Percentiles rank a stretch among this genome's conserved stretches.
Conservation (phyloP, 805 yeast species). For the Alloascoidea hylecoeti region DNA sequence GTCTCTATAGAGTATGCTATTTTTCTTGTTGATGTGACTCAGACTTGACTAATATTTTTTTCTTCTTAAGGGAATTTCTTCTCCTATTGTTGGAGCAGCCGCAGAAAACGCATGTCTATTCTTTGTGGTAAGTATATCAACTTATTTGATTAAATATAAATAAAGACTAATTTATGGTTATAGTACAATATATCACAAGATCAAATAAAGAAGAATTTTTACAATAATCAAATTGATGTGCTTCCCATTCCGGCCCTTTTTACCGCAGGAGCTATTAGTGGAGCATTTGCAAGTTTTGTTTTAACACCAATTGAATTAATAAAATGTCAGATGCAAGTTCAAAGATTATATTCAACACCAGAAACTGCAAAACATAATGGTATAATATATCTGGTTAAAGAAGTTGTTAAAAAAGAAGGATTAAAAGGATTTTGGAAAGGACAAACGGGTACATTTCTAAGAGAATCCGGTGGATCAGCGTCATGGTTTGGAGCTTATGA, state of each 20-base stretch:
- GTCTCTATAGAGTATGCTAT: conserved; percentile 53
- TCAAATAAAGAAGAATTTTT: conserved; percentile 14
- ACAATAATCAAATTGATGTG: conserved; percentile 7
- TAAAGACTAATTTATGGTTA: too few relatives aligned
- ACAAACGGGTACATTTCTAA: conserved; percentile 60
- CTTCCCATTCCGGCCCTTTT: conserved; percentile 31
- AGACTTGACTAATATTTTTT: too few relatives aligned
- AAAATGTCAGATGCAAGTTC: conserved; percentile 80
- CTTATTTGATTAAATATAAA: not conserved
- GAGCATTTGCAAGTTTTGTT: conserved; percentile 68
- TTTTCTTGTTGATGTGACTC: too few relatives aligned
- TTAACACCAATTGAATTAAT: conserved; percentile 87
- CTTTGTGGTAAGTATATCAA: conserved; percentile 20
- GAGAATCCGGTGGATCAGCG: conserved; percentile 85
- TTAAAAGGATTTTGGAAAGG: conserved; percentile 77
- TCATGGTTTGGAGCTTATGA: conserved; percentile 93
- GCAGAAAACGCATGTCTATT: conserved; percentile 76
- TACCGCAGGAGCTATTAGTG: conserved; percentile 69
- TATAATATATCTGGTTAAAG: conserved; percentile 21
- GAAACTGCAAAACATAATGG: conserved; percentile 5
- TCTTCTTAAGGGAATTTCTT: conserved; percentile 42
- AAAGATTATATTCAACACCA: conserved; percentile 16
- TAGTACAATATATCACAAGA: conserved; percentile 38
- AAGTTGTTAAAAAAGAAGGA: conserved; percentile 38
- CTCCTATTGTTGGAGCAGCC: conserved; percentile 86